Percentiles rank a stretch among this genome's conserved stretches.
Conservation (phyloP, 306 rosid genomes). For the Albizia julibrissin region DNA sequence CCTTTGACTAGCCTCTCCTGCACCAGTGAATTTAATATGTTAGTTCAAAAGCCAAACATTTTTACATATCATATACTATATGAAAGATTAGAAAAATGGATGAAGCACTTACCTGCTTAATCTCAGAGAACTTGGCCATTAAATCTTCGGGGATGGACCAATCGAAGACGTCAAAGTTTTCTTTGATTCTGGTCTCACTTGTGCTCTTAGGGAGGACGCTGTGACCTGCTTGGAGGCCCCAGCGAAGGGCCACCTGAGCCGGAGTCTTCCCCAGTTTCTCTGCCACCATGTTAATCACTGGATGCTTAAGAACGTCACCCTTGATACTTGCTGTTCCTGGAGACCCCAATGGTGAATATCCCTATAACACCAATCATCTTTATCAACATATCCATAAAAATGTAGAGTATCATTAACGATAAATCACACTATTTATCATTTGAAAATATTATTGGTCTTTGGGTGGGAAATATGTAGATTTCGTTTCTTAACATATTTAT, state of each 20-base stretch:
- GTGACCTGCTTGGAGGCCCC: constrained; percentile 71
- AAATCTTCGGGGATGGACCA: constrained; percentile 68
- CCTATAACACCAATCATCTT: constrained; percentile 31
- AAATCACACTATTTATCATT: too few relatives aligned
- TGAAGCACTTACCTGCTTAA: constrained; percentile 53
- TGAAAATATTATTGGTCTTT: not conserved
- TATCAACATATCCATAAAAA: not conserved
- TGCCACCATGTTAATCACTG: constrained; percentile 42
- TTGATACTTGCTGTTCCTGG: constrained; percentile 59
- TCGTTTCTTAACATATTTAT: too few relatives aligned
- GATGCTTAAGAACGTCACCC: constrained; percentile 59
- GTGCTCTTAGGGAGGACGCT: constrained; percentile 67
- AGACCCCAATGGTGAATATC: constrained; percentile 76
- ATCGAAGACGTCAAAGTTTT: constrained; percentile 52
- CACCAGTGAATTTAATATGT: constrained; percentile 11
- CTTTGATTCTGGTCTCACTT: constrained; percentile 56
- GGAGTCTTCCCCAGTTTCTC: constrained; percentile 60
- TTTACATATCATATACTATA: not conserved
- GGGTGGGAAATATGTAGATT: not conserved
- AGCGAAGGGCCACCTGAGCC: constrained; percentile 66
- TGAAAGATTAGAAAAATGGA: not conserved
- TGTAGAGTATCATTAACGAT: too few relatives aligned
- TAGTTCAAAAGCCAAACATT: not conserved
- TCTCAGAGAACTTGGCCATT: constrained; percentile 45
- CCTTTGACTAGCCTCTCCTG: constrained; percentile 62